Evolutionary conservation across 1,139 yeast species (phyloP), one percentile per base, ranked within the genome.

Genomic region (Yamadazyma siamensis): DNA sequence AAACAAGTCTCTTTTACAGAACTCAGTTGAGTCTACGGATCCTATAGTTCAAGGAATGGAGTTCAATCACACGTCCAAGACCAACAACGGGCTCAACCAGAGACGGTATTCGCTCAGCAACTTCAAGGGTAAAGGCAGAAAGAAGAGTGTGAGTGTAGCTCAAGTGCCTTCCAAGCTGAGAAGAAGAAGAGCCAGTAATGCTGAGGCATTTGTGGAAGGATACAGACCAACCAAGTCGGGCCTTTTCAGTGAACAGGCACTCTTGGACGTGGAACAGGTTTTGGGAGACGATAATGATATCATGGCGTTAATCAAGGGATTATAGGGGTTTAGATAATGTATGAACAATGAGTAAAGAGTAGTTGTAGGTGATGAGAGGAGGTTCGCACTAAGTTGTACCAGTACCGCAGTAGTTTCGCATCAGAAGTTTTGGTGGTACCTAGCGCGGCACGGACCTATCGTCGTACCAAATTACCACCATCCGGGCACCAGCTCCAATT

Each of bases 121-220:
- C 20, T 32, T 42, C 23, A 38, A 40, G 29, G 28, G 35, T 23
- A 39, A 34, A 23, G 31, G 41, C 3, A 30, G 39, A 11, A 32
- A 44, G 23, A 37, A 43, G 23, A 34, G 35, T n/a, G 31, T 22
- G 10, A 29, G 27, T 13, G 30, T 24, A 12, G 25, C 14, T 6
- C 32, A 25, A n/a, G 34, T 40, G 40, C 42, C 52, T 6, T 44
- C 64, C 7, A 61, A 58, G 42, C 55, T 41, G 49, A 58, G 50
- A 30, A 38, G 70, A 32, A 54, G 87, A 50, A 64, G 82, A 42
- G 81, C 80, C 21, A 77, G 84, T 33, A 70, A 75, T 33, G 82
- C 68, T 2, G 89, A 81, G 44, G 88, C 89, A 3, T 80, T 79
- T n/a, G 72, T 77, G 6, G 89, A 80, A 48, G 88, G 88, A 5